phyloP scores from a whole-genome alignment of 306 rosid genomes.

The Malus fusca region DNA sequence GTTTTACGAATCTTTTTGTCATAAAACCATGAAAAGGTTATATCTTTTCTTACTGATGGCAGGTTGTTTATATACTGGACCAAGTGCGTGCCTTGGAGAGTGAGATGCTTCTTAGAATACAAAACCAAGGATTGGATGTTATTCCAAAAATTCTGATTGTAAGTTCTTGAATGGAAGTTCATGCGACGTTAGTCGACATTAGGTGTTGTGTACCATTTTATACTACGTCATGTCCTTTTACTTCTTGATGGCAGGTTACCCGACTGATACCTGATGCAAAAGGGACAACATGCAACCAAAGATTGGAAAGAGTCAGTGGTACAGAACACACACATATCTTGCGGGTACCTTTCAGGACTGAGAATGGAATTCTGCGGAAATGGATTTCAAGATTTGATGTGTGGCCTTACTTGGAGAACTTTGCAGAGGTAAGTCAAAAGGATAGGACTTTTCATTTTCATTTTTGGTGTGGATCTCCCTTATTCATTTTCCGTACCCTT shows the following conservation, averaged over 20 bases:
- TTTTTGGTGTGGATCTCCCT: neutral
- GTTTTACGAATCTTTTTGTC: neutral
- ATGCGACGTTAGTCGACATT: neutral
- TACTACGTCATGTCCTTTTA: neutral
- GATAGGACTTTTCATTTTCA: neutral
- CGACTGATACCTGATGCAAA: constrained; percentile 88
- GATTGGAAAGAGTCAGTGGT: constrained; percentile 82
- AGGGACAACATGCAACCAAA: constrained; percentile 92
- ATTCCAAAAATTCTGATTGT: constrained; percentile 81
- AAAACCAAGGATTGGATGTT: constrained; percentile 70
- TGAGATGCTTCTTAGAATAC: constrained; percentile 77
- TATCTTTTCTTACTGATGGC: constrained; percentile 4
- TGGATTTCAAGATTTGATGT: constrained; percentile 99
- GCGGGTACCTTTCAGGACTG: constrained; percentile 88
- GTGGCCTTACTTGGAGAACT: constrained; percentile 13
- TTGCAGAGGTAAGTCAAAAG: neutral
- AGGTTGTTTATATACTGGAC: constrained; percentile 93
- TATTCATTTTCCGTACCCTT: neutral
- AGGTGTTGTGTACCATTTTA: neutral
- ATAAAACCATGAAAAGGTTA: neutral
- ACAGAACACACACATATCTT: constrained; percentile 72
- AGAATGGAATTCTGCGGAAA: constrained; percentile 63
- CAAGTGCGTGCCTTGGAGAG: constrained; percentile 97
- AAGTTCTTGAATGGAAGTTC: constrained; percentile 24
- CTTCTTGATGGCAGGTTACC: constrained; percentile 43